A percentile compares a stretch with the other conserved stretches of the same genome.
Evolutionary conservation across 208 protist genomes (phyloP).

Genomic region (Acanthamoeba triangularis): DNA sequence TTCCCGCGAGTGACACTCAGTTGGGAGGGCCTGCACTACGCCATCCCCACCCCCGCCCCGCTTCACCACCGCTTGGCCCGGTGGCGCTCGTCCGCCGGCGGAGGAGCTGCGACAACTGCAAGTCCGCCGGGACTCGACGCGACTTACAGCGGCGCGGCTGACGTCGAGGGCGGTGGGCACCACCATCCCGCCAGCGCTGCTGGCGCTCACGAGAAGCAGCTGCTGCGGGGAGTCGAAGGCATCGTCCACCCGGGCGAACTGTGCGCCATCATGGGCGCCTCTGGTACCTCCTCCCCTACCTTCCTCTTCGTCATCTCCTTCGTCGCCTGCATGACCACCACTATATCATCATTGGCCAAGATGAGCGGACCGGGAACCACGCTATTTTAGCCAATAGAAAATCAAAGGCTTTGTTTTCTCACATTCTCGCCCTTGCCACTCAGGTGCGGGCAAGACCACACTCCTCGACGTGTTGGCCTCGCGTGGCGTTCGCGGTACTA

Average conservation of each 20-base stretch:
- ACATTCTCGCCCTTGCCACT: not conserved
- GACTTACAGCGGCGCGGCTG: not conserved
- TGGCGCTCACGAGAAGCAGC: not conserved
- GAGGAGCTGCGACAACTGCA: not conserved
- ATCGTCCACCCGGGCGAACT: conserved; percentile 64
- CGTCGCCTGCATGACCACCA: not conserved
- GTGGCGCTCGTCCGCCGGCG: not conserved
- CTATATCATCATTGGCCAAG: not conserved
- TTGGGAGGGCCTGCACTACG: conserved; percentile 47
- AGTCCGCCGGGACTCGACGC: not conserved
- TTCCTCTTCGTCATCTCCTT: not conserved
- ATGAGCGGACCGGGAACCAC: not conserved
- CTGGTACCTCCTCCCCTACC: not conserved
- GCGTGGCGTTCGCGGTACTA: not conserved
- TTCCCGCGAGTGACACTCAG: conserved; percentile 36
- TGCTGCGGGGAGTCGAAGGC: conserved; percentile 51
- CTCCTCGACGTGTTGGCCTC: conserved; percentile 63
- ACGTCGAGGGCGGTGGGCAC: not conserved
- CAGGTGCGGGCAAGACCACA: conserved; percentile 77
- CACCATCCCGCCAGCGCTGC: not conserved
- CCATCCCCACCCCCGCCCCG: not conserved
- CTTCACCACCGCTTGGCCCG: not conserved
- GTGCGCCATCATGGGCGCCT: conserved; percentile 72
- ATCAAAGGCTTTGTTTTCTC: too few species aligned
- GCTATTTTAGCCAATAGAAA: not conserved